Percentiles rank a stretch among this genome's conserved stretches.
Evolutionary conservation across 495 filamentous ascomycete species (phyloP).

Genomic region (Daldinia decipiens): DNA sequence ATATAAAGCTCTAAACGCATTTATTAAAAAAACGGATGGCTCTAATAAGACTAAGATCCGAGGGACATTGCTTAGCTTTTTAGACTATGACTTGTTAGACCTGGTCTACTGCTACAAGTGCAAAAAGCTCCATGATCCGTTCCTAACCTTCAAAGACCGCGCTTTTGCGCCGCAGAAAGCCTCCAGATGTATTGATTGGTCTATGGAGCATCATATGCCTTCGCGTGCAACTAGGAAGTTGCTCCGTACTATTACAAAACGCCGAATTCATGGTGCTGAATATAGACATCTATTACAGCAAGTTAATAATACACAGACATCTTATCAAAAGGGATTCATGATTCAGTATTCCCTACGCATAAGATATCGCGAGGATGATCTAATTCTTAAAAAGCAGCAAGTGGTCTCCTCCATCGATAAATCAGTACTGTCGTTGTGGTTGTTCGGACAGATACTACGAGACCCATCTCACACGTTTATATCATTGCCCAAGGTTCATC

Average conservation of each 20-base stretch:
- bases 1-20: conserved; percentile 18
- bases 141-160: conserved; percentile 31
- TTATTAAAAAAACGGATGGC: conserved; percentile 18
- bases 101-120: conserved; percentile 41
- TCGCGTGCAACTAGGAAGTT: conserved; percentile 39
- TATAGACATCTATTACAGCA: conserved; percentile 36
- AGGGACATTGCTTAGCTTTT: conserved; percentile 25
- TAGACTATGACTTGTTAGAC: conserved; percentile 39
- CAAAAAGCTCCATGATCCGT: conserved; percentile 35
- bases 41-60: conserved; percentile 33
- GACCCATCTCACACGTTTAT: background rate
- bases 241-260: conserved; percentile 37
- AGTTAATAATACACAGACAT: conserved; percentile 35
- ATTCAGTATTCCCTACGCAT: conserved; percentile 26
- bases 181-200: conserved; percentile 30
- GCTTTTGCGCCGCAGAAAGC: conserved; percentile 28
- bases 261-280: conserved; percentile 33
- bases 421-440: conserved; percentile 27
- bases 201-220: conserved; percentile 42
- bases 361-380: conserved; percentile 32
- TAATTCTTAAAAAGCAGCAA: conserved; percentile 32
- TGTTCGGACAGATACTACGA: conserved; percentile 27
- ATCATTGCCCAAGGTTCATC: conserved; percentile 19
- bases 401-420: conserved; percentile 38
- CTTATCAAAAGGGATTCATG: conserved; percentile 33